Evolutionary conservation across 140 eudicot species (phyloP).

Genomic region (Ambrosia hybrid): DNA sequence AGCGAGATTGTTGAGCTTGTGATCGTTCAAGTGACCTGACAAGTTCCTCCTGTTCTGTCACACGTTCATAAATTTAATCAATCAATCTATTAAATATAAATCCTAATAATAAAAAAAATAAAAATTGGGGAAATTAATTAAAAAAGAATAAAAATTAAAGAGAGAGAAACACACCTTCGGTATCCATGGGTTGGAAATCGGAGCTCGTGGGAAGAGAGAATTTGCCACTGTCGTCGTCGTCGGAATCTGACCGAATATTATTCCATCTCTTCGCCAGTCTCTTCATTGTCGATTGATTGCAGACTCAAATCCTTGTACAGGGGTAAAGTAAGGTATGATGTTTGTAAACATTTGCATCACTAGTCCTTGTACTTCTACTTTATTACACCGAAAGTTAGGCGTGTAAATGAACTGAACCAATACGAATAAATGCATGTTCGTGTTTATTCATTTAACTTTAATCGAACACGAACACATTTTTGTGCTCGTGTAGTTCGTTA

Average conservation of each 20-base stretch:
- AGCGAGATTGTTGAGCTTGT: slow-evolving; percentile 41
- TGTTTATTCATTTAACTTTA: too few relatives aligned
- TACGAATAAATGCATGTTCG: too few relatives aligned
- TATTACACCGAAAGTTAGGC: too few relatives aligned
- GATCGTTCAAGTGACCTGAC: slow-evolving; percentile 73
- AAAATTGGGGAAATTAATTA: neutral
- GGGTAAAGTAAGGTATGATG: too few relatives aligned
- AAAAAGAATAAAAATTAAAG: neutral
- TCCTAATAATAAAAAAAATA: too few relatives aligned
- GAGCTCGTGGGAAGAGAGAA: slow-evolving; percentile 79
- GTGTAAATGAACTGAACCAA: too few relatives aligned
- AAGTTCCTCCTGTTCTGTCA: slow-evolving; percentile 85
- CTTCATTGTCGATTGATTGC: slow-evolving; percentile 37
- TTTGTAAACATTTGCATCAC: too few relatives aligned
- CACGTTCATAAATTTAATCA: slow-evolving; percentile 9
- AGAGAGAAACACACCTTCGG: slow-evolving; percentile 43
- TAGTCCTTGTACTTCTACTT: too few relatives aligned
- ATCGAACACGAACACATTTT: too few relatives aligned
- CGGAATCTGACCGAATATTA: slow-evolving; percentile 26
- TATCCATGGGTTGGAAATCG: slow-evolving; percentile 79
- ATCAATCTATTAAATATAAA: neutral
- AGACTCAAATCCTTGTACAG: too few relatives aligned
- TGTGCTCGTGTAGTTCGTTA: too few relatives aligned
- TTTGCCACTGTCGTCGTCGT: neutral
- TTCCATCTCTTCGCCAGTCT: slow-evolving; percentile 60